Evolutionary conservation across 129 eudicot species (phyloP), one percentile per base, ranked within the genome.

Genomic region (Escallonia herrerae): DNA sequence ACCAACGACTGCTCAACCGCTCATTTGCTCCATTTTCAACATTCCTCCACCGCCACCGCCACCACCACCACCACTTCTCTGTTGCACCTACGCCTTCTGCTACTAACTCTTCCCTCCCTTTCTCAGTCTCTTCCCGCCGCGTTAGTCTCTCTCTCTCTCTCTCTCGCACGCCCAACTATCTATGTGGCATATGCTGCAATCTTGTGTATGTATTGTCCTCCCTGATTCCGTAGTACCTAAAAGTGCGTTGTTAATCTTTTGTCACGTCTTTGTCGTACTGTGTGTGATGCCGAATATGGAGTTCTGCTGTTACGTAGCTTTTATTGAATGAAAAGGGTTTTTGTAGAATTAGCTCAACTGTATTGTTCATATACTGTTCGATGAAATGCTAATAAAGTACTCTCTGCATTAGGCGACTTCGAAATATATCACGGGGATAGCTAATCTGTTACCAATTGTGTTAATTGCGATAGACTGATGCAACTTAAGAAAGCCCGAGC

Each of bases 141-240:
- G 64, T 60, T 9, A 60, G 64, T 41, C 49, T 60, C 64, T 40
- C 64, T 12, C 22, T 37, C 42, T 56, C 61, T 37, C 61, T 15
- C 43, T 37, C 61, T 57, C 40, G 7, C 12, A 49, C 33, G 33
- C 33, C 33, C 33, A 49, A 5, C n/a, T 57, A 5, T 33, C 6
- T 57, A 7, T 57, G 43, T 56, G 1, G 8, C n/a, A 4, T 3
- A 6, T 3, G 54, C 3, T 7, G 9, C 54, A 22, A 22, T 22
- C 13, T 3, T 47, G 13, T 47, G 11, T 7, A 48, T 48, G 52
- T 7, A 0, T 51, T 51, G n/a, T 51, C 5, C 2, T 2, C 9
- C 3, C n/a, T 1, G 15, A 51, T 51, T 4, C 56, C 33, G 1
- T 22, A 22, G 33, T 22, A 22, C 33, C 33, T 22, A 51, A 3